Evolutionary conservation across 306 rosid genomes (phyloP).

Genomic region (Purshia tridentata): DNA sequence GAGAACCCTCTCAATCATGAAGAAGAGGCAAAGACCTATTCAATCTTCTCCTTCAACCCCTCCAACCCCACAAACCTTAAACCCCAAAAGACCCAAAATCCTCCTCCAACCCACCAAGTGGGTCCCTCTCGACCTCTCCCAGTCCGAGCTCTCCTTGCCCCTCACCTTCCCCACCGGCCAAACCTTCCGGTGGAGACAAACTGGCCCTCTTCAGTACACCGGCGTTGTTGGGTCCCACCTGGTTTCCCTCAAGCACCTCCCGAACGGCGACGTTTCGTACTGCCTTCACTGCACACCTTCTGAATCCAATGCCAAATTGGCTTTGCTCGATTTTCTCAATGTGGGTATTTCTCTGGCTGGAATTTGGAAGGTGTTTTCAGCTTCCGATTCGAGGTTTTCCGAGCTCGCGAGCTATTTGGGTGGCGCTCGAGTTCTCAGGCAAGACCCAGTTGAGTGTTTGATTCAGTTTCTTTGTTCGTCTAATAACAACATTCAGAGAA

Average conservation of each 20-base stretch:
- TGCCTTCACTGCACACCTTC: conserved; percentile 48
- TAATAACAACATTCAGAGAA: conserved; percentile 75
- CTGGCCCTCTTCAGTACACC: conserved; percentile 67
- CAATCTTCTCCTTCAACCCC: conserved; percentile 32
- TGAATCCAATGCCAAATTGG: conserved; percentile 27
- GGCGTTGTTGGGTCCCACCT: conserved; percentile 79
- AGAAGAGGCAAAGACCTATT: conserved; percentile 41
- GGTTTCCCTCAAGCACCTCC: conserved; percentile 64
- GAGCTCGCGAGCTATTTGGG: conserved; percentile 52
- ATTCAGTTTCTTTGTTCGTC: conserved; percentile 91
- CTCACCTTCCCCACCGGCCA: conserved; percentile 98
- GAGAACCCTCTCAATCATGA: conserved; percentile 33
- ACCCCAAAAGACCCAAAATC: conserved; percentile 34
- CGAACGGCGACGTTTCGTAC: conserved; percentile 65
- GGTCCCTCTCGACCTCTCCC: conserved; percentile 56
- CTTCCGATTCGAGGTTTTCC: conserved; percentile 62
- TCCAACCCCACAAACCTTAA: conserved; percentile 39
- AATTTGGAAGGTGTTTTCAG: conserved; percentile 69
- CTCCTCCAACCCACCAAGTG: conserved; percentile 35
- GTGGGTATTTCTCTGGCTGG: conserved; percentile 54
- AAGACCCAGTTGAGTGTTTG: conserved; percentile 89
- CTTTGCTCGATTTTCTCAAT: conserved; percentile 73
- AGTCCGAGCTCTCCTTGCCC: conserved; percentile 67
- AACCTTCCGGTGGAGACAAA: conserved; percentile 86
- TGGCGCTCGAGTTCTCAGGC: conserved; percentile 87